phyloP scores from a whole-genome alignment of 2,329 filamentous ascomycete genomes.

The Macroventuria anomochaeta region DNA sequence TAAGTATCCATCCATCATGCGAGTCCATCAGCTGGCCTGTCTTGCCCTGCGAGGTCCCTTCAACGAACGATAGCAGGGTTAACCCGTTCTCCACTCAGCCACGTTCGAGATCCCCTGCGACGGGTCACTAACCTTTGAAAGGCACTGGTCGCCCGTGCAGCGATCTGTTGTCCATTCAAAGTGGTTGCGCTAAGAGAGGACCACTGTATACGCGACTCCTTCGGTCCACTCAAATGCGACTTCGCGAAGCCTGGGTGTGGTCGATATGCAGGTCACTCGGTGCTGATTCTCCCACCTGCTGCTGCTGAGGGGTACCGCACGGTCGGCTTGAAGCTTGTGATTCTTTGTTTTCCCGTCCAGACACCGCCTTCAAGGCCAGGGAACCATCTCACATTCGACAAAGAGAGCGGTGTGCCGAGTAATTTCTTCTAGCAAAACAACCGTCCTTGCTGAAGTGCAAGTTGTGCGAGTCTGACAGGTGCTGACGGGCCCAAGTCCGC shows the following conservation, averaged over 20 bases:
- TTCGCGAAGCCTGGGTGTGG: slow-evolving; percentile 18
- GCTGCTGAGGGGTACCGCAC: slow-evolving; percentile 12
- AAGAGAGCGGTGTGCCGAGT: slow-evolving; percentile 13
- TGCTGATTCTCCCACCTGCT: slow-evolving; percentile 1
- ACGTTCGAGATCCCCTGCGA: slow-evolving; percentile 14
- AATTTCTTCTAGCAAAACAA: slow-evolving; percentile 13
- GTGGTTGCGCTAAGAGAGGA: slow-evolving; percentile 10
- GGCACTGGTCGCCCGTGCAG: background rate
- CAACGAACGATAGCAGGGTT: slow-evolving; percentile 17
- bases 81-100: slow-evolving; percentile 12
- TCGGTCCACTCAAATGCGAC: slow-evolving; percentile 15
- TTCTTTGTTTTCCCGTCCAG: slow-evolving; percentile 9
- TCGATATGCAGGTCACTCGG: slow-evolving; percentile 19
- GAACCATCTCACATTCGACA: background rate
- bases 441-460: slow-evolving; percentile 2
- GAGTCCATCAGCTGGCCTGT: slow-evolving; percentile 14
- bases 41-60: slow-evolving; percentile 7
- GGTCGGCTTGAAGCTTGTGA: slow-evolving; percentile 8
- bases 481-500: slow-evolving; percentile 3
- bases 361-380: slow-evolving; percentile 9
- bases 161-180: slow-evolving; percentile 3
- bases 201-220: slow-evolving; percentile 14
- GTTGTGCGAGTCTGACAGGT: slow-evolving; percentile 12
- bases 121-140: slow-evolving; percentile 9
- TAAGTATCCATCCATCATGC: slow-evolving; percentile 18